Evolutionary conservation across 805 yeast species (phyloP), one percentile per base, ranked within the genome.

Genomic region (Kregervanrija delftensis): DNA sequence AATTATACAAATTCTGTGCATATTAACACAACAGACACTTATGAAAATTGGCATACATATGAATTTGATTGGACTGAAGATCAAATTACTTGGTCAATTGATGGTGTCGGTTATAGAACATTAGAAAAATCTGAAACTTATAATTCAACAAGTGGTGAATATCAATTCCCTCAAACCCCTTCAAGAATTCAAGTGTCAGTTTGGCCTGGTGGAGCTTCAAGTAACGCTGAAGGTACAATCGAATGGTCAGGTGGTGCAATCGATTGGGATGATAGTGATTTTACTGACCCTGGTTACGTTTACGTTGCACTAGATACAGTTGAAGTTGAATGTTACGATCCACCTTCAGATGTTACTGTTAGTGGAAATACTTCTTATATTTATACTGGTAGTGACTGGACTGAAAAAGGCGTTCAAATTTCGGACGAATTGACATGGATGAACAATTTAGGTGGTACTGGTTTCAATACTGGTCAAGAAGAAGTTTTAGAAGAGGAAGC

Each of bases 221-320:
- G 69, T 30, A 74, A 72, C 56, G 76, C 74, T 16, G 51, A 56
- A 28, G 90, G 90, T 70, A 83, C 89, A 11, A 71, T 76, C 49
- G 83, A 72, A 46, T 89, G 90, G 90, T 86, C 96, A 33, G 96
- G 96, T 66, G 97, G 97, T 67, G 69, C 51, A 30, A 79, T 90
- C 49, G 71, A 86, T 68, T 90, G 97, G 97, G 65, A 83, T 61
- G 74, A 90, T 11, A 60, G 71, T 3, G 96, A 88, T 64, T 76
- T 89, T 47, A 56, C 70, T 48, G 69, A 83, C 46, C 76, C 81
- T 42, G 96, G 97, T n/a, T 90, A 89, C 69, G 83, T 77, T 68
- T 87, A 79, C 60, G 81, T 85, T 28, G 71, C 75, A 47, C 56
- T 90, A 39, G 70, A 80, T 55, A 72, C 74, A 38, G 70, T 87